A percentile compares a stretch with the other conserved stretches of the same genome.
These are phyloP conservation scores for Peronospora tabacina DNA, from an alignment of 352 stramenopile genomes.

Conservation along the genomic window DNA sequence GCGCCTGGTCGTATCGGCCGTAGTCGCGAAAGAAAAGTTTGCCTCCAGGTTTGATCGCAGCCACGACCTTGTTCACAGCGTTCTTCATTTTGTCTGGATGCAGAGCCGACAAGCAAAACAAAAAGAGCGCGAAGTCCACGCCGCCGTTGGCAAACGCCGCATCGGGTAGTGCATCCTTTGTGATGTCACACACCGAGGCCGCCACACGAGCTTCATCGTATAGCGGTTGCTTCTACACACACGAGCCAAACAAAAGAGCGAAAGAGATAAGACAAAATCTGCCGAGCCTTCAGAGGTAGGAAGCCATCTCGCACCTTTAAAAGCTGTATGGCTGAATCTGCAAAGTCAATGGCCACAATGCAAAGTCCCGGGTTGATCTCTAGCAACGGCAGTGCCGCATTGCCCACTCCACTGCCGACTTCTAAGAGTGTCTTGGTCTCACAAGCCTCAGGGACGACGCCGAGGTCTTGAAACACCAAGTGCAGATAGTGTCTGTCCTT, in stretches of 20 bases:
- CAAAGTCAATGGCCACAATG: conserved; percentile 92
- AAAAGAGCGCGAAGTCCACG: conserved; percentile 74
- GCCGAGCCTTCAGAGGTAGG: background rate
- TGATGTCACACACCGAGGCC: conserved; percentile 82
- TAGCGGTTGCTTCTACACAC: conserved; percentile 61
- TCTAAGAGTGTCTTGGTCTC: conserved; percentile 81
- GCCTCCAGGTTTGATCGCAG: conserved; percentile 62
- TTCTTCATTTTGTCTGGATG: conserved; percentile 80
- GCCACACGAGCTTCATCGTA: conserved; percentile 62
- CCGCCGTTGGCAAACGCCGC: conserved; percentile 48
- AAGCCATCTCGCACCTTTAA: conserved; percentile 56
- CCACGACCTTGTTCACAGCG: conserved; percentile 84
- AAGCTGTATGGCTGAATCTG: conserved; percentile 84
- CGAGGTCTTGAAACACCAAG: conserved; percentile 86
- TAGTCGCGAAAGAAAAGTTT: conserved; percentile 94
- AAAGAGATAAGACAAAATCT: background rate
- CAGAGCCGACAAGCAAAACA: conserved; percentile 90
- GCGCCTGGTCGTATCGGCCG: conserved; percentile 91
- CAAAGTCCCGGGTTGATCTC: conserved; percentile 82
- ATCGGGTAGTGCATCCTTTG: conserved; percentile 56
- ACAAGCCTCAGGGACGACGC: conserved; percentile 37
- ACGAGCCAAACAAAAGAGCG: too few species aligned
- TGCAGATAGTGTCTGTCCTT: conserved; percentile 93
- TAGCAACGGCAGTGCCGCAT: conserved; percentile 91
- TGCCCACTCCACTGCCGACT: conserved; percentile 93